phyloP scores from a whole-genome alignment of 805 yeast genomes.

The Starmerella khaoyaiensis region DNA sequence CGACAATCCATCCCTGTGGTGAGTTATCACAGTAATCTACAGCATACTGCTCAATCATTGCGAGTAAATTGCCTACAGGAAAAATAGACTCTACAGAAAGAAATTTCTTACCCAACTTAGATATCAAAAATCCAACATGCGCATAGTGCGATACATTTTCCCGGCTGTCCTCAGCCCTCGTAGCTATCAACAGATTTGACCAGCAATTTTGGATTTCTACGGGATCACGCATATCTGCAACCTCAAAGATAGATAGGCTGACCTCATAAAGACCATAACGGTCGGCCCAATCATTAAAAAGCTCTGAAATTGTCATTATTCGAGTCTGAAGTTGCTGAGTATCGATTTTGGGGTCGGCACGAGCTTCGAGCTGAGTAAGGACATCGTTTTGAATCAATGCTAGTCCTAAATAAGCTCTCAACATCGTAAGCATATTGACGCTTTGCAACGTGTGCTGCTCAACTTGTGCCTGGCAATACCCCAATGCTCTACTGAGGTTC shows the following conservation, averaged over 20 bases:
- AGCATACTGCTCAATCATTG: conserved; percentile 48
- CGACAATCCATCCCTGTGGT: conserved; percentile 32
- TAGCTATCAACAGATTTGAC: conserved; percentile 53
- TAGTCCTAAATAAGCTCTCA: conserved; percentile 72
- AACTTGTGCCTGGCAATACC: conserved; percentile 67
- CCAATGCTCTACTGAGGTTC: conserved; percentile 79
- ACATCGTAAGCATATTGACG: conserved; percentile 51
- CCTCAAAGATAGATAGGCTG: conserved; percentile 62
- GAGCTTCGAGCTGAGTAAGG: conserved; percentile 22
- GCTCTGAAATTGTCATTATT: conserved; percentile 58
- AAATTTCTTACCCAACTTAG: conserved; percentile 48
- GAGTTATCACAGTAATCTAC: conserved; percentile 31
- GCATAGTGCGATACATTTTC: conserved; percentile 29
- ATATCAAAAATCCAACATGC: conserved; percentile 30
- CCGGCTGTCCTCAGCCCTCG: conserved; percentile 25
- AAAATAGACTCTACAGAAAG: conserved; percentile 58
- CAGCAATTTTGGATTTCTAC: conserved; percentile 76
- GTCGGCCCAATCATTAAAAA: conserved; percentile 76
- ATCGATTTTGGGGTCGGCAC: not conserved
- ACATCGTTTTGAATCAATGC: conserved; percentile 74
- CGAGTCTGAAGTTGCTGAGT: conserved; percentile 42
- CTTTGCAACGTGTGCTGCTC: conserved; percentile 65
- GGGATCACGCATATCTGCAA: conserved; percentile 71
- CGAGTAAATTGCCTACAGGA: conserved; percentile 60
- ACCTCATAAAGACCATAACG: conserved; percentile 79